Evolutionary conservation across 75 land plant species (phyloP), one percentile per base, ranked within the genome.

Genomic region (Selaginella moellendorffii): DNA sequence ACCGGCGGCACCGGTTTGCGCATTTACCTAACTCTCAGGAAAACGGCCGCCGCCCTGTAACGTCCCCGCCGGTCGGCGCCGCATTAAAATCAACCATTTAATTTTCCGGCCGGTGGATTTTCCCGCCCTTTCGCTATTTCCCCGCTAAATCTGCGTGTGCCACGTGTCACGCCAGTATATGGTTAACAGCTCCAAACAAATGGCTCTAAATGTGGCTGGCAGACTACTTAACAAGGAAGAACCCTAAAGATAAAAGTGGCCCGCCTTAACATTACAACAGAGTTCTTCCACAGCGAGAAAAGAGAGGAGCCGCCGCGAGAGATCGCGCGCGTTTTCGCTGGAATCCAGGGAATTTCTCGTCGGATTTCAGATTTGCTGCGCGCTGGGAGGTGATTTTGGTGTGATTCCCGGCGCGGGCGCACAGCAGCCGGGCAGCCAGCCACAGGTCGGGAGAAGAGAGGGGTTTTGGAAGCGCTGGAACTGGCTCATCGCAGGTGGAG

Each of bases 1-100:
- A 36, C 46, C 46, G 46, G 46, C 46, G 46, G 46, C 46, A 36
- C 5, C 5, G 46, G 46, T 36, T 5, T 36, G 10, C 14, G 46
- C 46, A 36, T 36, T n/a, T 36, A 36, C 46, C 46, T 36, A 36
- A 36, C 46, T 36, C 46, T 5, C 46, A 36, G 5, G n/a, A 36
- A 36, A 36, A 36, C 46, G 46, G 46, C 46, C 46, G 46, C 46
- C 46, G 46, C 46, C 46, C 10, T 36, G 46, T 36, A 36, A 36
- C 46, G 46, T n/a, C n/a, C n/a, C n/a, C n/a, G n/a, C n/a, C n/a
- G n/a, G n/a, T n/a, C n/a, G n/a, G n/a, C n/a, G n/a, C n/a, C n/a
- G n/a, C 46, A 36, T 36, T 36, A 36, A 36, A 36, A 36, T 36
- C 10, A 36, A 36, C 14, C 46, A 5, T 36, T 36, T 36, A 36